These are phyloP conservation scores for Debaryomyces tyrocola DNA, from an alignment of 805 yeast species.

Conservation along the genomic window DNA sequence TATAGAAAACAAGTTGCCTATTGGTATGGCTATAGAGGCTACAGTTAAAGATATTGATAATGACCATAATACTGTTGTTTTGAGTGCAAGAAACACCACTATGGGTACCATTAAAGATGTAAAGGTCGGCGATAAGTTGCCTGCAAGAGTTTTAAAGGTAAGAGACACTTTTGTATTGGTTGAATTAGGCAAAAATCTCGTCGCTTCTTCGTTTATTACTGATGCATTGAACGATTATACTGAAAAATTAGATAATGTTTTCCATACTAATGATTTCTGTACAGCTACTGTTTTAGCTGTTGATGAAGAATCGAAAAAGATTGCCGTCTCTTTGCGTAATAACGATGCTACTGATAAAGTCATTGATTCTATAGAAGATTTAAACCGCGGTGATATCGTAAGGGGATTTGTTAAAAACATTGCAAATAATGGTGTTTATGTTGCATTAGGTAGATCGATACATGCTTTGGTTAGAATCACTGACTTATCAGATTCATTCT, in stretches of 20 bases:
- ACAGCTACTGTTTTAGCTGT: slow-evolving; percentile 55
- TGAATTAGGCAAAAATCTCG: slow-evolving; percentile 62
- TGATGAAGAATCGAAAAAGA: slow-evolving; percentile 49
- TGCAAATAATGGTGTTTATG: slow-evolving; percentile 74
- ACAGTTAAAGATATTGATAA: slow-evolving; percentile 53
- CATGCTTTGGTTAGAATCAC: slow-evolving; percentile 79
- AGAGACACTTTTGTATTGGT: slow-evolving; percentile 62
- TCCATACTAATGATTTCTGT: slow-evolving; percentile 51
- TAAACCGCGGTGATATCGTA: slow-evolving; percentile 69
- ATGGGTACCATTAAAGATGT: slow-evolving; percentile 49
- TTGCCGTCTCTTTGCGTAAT: slow-evolving; percentile 65
- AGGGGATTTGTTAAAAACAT: slow-evolving; percentile 80
- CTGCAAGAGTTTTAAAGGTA: slow-evolving; percentile 63
- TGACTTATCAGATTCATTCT: slow-evolving; percentile 76
- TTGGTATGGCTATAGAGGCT: slow-evolving; percentile 69
- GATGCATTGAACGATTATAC: slow-evolving; percentile 76
- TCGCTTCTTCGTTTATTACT: slow-evolving; percentile 67
- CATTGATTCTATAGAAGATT: slow-evolving; percentile 49
- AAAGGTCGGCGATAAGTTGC: slow-evolving; percentile 52
- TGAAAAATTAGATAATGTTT: slow-evolving; percentile 49
- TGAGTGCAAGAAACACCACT: slow-evolving; percentile 49
- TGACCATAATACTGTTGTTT: slow-evolving; percentile 49
- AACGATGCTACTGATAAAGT: slow-evolving; percentile 50
- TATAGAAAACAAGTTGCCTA: slow-evolving; percentile 59
- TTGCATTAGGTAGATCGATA: slow-evolving; percentile 67